phyloP scores from a whole-genome alignment of 176 grass and related monocot genomes.

The Triticum timopheevii region DNA sequence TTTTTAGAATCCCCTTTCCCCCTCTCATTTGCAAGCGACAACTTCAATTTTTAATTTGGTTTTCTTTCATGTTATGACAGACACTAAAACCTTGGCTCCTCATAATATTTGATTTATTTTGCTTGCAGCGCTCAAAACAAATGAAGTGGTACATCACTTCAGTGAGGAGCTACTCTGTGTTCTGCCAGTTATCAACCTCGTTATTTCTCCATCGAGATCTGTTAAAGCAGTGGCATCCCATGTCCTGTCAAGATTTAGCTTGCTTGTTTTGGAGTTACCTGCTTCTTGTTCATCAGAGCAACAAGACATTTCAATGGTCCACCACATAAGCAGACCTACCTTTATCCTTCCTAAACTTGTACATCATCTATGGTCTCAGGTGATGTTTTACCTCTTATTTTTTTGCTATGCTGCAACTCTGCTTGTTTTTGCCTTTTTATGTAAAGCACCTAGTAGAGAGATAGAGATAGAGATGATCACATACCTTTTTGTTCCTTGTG shows the following conservation, averaged over 20 bases:
- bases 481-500: neutral
- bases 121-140: conserved; percentile 48
- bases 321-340: conserved; percentile 61
- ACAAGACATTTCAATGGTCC: conserved; percentile 36
- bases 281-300: conserved; percentile 38
- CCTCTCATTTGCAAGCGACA: neutral
- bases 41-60: conserved; percentile 16
- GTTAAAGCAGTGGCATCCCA: conserved; percentile 66
- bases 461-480: conserved; percentile 10
- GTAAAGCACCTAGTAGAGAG: neutral
- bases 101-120: conserved; percentile 38
- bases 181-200: conserved; percentile 64
- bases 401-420: conserved; percentile 17
- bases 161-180: conserved; percentile 77
- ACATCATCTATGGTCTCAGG: conserved; percentile 73
- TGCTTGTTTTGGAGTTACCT: conserved; percentile 53
- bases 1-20: neutral
- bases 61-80: conserved; percentile 5
- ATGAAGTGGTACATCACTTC: conserved; percentile 32
- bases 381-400: conserved; percentile 26
- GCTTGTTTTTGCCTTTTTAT: neutral
- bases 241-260: conserved; percentile 64
- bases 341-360: conserved; percentile 76
- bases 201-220: conserved; percentile 77
- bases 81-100: neutral